phyloP scores from a whole-genome alignment of 2,329 filamentous ascomycete species.

The Fusarium transvaalense region DNA sequence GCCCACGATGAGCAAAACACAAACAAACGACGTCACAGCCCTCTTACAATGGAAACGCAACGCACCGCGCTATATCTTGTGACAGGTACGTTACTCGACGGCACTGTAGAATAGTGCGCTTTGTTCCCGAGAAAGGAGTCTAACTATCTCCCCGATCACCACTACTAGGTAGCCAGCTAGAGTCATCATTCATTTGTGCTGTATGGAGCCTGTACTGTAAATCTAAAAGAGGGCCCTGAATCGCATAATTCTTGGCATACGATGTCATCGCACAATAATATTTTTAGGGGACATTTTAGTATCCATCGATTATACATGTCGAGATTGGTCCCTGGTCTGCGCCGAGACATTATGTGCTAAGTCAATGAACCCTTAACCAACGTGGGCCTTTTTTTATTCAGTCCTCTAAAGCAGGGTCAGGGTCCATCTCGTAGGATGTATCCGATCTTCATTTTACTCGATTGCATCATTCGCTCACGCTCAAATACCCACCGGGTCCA shows the following conservation, averaged over 20 bases:
- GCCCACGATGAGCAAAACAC: conserved; percentile 31
- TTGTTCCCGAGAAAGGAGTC: background rate
- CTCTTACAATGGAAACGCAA: conserved; percentile 6
- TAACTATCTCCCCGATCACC: background rate
- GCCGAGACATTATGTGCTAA: conserved; percentile 3
- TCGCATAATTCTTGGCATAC: conserved; percentile 22
- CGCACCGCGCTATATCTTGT: conserved; percentile 15
- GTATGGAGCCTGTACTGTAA: background rate
- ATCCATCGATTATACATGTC: conserved; percentile 27
- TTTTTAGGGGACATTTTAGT: background rate
- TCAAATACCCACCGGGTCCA: conserved; percentile 17
- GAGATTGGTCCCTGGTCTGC: conserved; percentile 21
- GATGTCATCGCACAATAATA: conserved; percentile 34
- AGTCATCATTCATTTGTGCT: background rate
- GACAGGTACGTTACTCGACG: conserved; percentile 9
- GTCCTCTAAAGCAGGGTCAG: conserved; percentile 5
- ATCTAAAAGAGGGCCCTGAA: conserved; percentile 9
- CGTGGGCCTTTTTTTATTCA: conserved; percentile 6
- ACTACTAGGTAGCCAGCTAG: no score
- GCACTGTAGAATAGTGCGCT: conserved; percentile 6
- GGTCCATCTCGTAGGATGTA: conserved; percentile 17
- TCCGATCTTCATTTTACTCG: conserved; percentile 22
- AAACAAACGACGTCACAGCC: conserved; percentile 34
- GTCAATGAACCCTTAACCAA: conserved; percentile 5
- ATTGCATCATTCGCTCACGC: conserved; percentile 19